Base-by-base conservation (phyloP, 2,329 filamentous ascomycete species). In the Scleromitrula shiraiana region DNA sequence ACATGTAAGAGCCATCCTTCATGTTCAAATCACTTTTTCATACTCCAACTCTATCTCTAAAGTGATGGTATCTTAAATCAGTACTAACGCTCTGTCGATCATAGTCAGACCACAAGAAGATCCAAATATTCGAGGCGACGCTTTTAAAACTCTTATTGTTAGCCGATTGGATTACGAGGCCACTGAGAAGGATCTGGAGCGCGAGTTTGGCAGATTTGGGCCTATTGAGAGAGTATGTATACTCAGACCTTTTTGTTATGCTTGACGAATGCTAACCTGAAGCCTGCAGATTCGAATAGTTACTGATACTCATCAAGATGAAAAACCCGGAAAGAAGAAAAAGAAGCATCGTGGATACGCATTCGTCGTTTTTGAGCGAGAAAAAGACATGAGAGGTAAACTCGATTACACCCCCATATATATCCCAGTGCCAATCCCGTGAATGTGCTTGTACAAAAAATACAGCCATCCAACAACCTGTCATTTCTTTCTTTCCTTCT, bases 321-420 rank as follows among this genome's bases (percentile, higher is more conserved):
- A 78, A 63, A 84, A 76, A 67, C 79, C 76, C 49, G 85, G 83
- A 61, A 88, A 90, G 70, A 83, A 87, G 64, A 84, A 84, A 64
- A 89, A 89, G 71, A 72, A 83, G 42, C 87, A 94, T 63, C 78
- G 84, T 62, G 93, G 93, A 53, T 98, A 98, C 68, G 93, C 88
- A 53, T 98, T 98, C 65, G 85, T 98, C 59, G 88, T 97, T 46
- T 98, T 91, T 65, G 91, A 97, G 69, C 84, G 88, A 67, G 93
- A 97, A 70, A 90, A 91, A 69, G 93, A 97, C 66, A 96, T 97
- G 90, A 94, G 94, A 88, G 89, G 90, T 96, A 94, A 80, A 72
- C 69, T 39, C 68, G 65, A 64, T 66, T 66, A 70, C 65, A 67
- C 59, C 64, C 67, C 55, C 53, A 52, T 45, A 45, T 23, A n/a